phyloP scores from a whole-genome alignment of 176 grass and related monocot genomes.

The Zea luxurians region DNA sequence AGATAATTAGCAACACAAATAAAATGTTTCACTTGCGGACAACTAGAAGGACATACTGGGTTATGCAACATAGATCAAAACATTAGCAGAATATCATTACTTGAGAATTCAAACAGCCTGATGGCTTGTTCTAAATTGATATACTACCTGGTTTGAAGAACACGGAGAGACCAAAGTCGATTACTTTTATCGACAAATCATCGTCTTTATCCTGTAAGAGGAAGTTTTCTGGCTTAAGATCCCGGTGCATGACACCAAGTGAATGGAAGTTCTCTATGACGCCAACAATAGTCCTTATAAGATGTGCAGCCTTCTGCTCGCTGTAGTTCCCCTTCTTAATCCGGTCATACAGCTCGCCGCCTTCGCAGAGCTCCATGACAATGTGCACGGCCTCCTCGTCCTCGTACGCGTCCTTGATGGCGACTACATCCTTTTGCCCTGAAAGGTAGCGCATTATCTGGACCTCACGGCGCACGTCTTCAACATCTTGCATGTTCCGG shows the following conservation, averaged over 20 bases:
- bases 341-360: slow-evolving; percentile 63
- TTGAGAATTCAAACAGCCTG: not conserved
- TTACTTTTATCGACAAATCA: slow-evolving; percentile 66
- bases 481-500: slow-evolving; percentile 46
- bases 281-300: slow-evolving; percentile 64
- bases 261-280: slow-evolving; percentile 65
- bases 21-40: not conserved
- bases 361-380: slow-evolving; percentile 78
- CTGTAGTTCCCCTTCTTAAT: slow-evolving; percentile 56
- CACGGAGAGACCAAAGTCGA: slow-evolving; percentile 80
- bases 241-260: slow-evolving; percentile 74
- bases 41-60: not conserved
- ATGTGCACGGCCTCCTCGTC: slow-evolving; percentile 61
- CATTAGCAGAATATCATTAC: not conserved
- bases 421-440: slow-evolving; percentile 65
- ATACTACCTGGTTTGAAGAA: slow-evolving; percentile 66
- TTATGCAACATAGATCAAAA: not conserved
- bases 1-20: slow-evolving; percentile 1
- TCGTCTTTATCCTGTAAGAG: slow-evolving; percentile 59
- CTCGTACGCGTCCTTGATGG: slow-evolving; percentile 74
- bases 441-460: slow-evolving; percentile 79
- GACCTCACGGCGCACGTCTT: slow-evolving; percentile 80
- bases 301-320: slow-evolving; percentile 66
- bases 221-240: slow-evolving; percentile 85
- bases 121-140: not conserved